phyloP scores from a whole-genome alignment of 148 eudicot genomes.

The Dianthus caryophyllus region DNA sequence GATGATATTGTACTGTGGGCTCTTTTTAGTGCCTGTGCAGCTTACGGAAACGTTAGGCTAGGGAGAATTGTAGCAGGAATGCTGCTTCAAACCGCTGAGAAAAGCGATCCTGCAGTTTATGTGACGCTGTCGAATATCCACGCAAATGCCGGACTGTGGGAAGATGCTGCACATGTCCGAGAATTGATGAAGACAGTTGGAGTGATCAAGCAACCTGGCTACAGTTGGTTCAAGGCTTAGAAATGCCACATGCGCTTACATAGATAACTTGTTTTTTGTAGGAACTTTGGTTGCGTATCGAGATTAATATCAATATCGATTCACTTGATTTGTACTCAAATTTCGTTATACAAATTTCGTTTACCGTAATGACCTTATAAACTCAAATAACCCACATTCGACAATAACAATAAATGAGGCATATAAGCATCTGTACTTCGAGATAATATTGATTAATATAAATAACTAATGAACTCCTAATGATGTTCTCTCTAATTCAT shows the following conservation, averaged over 20 bases:
- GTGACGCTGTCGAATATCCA: constrained; percentile 67
- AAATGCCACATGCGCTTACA: not conserved
- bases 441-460: too few species aligned
- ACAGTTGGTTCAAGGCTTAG: constrained; percentile 51
- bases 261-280: too few species aligned
- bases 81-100: constrained; percentile 45
- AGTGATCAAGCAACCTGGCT: constrained; percentile 63
- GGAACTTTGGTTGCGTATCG: too few species aligned
- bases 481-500: too few species aligned
- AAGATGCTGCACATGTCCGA: constrained; percentile 65
- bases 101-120: constrained; percentile 51
- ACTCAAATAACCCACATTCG: too few species aligned
- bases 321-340: too few species aligned
- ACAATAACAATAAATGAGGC: too few species aligned
- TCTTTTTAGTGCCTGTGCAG: constrained; percentile 63
- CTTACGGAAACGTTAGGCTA: constrained; percentile 55
- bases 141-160: constrained; percentile 76
- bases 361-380: too few species aligned
- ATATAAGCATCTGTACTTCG: too few species aligned
- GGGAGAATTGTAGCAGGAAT: constrained; percentile 58
- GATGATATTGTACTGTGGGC: constrained; percentile 62
- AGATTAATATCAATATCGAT: too few species aligned
- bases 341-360: too few species aligned
- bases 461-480: too few species aligned
- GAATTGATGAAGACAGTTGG: constrained; percentile 54